phyloP scores from a whole-genome alignment of 2,329 filamentous ascomycete species.

The Fusarium nelsonii region DNA sequence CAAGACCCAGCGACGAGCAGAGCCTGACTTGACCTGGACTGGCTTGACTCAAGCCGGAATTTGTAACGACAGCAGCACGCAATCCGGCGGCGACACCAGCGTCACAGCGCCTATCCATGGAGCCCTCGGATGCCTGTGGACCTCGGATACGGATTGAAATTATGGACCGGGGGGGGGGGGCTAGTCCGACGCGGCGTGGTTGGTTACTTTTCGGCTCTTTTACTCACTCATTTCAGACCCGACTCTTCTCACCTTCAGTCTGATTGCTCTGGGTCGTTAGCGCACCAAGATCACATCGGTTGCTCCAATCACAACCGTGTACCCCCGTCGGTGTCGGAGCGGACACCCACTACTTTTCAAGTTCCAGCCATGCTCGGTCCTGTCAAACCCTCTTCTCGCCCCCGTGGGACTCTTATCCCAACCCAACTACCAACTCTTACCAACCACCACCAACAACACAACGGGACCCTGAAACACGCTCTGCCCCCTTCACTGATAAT shows the following conservation, averaged over 20 bases:
- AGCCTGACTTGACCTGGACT: conserved; percentile 40
- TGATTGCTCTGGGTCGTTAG: conserved; percentile 27
- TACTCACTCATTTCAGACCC: conserved; percentile 30
- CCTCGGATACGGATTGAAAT: conserved; percentile 44
- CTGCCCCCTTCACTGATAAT: conserved; percentile 44
- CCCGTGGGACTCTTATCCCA: conserved; percentile 39
- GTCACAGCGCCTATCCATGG: conserved; percentile 45
- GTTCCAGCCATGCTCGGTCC: conserved; percentile 41
- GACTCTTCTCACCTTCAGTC: conserved; percentile 34
- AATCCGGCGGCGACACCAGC: conserved; percentile 43
- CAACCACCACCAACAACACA: conserved; percentile 42
- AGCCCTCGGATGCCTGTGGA: conserved; percentile 33
- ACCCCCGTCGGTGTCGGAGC: conserved; percentile 37
- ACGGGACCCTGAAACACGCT: conserved; percentile 48
- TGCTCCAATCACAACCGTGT: conserved; percentile 36
- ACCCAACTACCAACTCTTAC: conserved; percentile 39
- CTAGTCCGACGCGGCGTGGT: conserved; percentile 40
- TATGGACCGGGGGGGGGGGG: conserved; percentile 44
- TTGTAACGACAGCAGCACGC: conserved; percentile 44
- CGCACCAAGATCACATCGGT: conserved; percentile 33
- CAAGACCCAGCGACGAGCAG: conserved; percentile 33
- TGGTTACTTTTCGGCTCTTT: conserved; percentile 43
- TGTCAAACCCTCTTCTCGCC: conserved; percentile 46
- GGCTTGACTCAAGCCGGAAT: conserved; percentile 42
- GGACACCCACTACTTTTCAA: conserved; percentile 40